Base-by-base conservation (phyloP, 345 rosid genomes). In the Salix brachista region DNA sequence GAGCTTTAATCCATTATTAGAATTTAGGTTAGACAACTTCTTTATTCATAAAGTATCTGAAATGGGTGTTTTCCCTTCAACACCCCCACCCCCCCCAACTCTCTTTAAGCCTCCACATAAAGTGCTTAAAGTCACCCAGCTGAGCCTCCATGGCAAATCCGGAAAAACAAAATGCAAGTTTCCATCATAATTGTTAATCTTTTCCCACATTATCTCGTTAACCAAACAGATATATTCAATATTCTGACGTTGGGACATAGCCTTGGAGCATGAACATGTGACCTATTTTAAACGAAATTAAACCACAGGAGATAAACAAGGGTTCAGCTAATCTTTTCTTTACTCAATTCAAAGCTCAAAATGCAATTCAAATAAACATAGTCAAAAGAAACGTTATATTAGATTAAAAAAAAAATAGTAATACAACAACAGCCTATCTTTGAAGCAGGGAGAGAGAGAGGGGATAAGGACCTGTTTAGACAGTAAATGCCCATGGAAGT, bases 381-480 rank as follows among this genome's bases (percentile, higher is more conserved):
- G 85, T 66, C 69, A 83, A 28, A 42, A 65, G 23, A 64, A n/a
- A 62, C 58, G 30, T 64, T 46, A 11, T 65, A 73, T 73, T 42
- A 2, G 56, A 25, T 10, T 61, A 2, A 41, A 10, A 42, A 8
- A 42, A 11, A 42, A 42, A 10, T 30, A 71, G 32, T 36, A 36
- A 8, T 25, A 26, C 70, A 50, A 11, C 48, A 67, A 16, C 18
- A 48, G 37, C 56, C 56, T 50, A 41, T 69, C 70, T 64, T 6
- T 23, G 26, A 36, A 26, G 48, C 46, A 74, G 36, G 5, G 44
- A 23, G 54, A 64, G 8, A 66, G 36, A 0, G 48, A 44, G 73
- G 42, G 42, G 37, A 36, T 36, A 34, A 13, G 37, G 32, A 79
- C 82, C 78, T 62, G 74, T 10, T 5, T 11, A n/a, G 54, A 7